Evolutionary conservation across 805 yeast species (phyloP), one percentile per base, ranked within the genome.

Genomic region (Yarrowia phangngaensis): DNA sequence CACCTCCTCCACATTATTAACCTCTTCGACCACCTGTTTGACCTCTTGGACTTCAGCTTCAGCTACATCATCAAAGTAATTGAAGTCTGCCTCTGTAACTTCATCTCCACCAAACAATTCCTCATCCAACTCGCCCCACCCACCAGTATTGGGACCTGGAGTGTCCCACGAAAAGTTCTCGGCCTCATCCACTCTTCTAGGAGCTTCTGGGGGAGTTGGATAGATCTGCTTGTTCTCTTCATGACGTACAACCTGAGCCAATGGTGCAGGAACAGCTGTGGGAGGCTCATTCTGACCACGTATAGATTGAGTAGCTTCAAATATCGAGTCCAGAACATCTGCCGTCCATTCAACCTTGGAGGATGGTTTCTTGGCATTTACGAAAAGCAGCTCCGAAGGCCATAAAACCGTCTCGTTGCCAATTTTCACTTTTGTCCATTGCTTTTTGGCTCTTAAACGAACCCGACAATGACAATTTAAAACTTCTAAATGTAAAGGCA

Each of bases 21-120:
- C 40, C 17, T 4, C 40, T 6, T 9, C 38, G 9, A 19, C 35
- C 12, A 15, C 8, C 15, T 14, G 19, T 1, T 33, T 22, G 9
- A 11, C 26, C 41, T 16, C 41, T n/a, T 24, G 27, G 12, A 24
- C 27, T 24, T 9, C 27, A 24, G 27, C 27, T 24, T 24, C 12
- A 24, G 27, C 46, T 35, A 41, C 22, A 29, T 60, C 59, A 45
- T 68, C 71, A 52, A 69, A 68, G 49, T 63, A 68, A 52, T 64
- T 67, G 55, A 68, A 68, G 46, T 68, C 72, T 0, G 72, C 72
- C 26, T 66, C 69, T 2, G 71, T 69, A 6, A 68, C 64, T 30
- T 66, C 70, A 12, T 61, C 63, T 12, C 58, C 65, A 4, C 67
- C 68, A 46, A 64, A 61, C 24, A 64, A 40, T 27, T 58, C 64